Evolutionary conservation across 768 basidiomycete genomes (phyloP).

Genomic region (Lentinus brumalis): DNA sequence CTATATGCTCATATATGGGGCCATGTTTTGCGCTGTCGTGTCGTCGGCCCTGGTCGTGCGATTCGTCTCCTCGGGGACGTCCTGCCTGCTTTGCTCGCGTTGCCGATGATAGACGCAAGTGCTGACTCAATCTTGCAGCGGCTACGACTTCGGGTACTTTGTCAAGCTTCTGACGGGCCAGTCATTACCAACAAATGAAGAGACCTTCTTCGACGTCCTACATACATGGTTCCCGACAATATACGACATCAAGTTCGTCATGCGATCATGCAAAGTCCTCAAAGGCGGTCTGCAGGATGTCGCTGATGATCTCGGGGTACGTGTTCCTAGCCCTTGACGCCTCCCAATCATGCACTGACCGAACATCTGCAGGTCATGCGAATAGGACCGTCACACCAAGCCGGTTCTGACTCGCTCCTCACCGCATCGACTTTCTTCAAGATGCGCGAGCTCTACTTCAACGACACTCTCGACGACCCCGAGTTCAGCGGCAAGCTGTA

Average conservation of each 20-base stretch:
- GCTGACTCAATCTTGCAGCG: constrained; percentile 49
- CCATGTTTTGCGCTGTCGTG: background rate
- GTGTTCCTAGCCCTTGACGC: constrained; percentile 24
- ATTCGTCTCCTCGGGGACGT: constrained; percentile 1
- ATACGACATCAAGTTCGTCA: constrained; percentile 97
- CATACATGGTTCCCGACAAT: constrained; percentile 93
- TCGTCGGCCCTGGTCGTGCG: background rate
- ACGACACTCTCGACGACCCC: constrained; percentile 80
- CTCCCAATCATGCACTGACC: constrained; percentile 1
- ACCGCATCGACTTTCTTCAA: constrained; percentile 96
- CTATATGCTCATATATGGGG: background rate
- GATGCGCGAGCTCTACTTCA: constrained; percentile 90
- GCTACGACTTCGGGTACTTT: constrained; percentile 99
- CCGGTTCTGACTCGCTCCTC: constrained; percentile 95
- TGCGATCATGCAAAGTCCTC: constrained; percentile 80
- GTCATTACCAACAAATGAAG: constrained; percentile 87
- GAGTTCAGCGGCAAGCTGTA: constrained; percentile 85
- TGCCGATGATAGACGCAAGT: background rate
- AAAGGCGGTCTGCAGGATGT: constrained; percentile 93
- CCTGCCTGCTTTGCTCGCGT: background rate
- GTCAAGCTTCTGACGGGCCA: constrained; percentile 88
- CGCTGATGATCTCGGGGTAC: constrained; percentile 91
- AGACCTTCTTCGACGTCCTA: constrained; percentile 85
- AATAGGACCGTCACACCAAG: constrained; percentile 91
- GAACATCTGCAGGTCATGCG: constrained; percentile 66